phyloP scores from a whole-genome alignment of 176 grass and related monocot genomes.

The Aegilops sharonensis region DNA sequence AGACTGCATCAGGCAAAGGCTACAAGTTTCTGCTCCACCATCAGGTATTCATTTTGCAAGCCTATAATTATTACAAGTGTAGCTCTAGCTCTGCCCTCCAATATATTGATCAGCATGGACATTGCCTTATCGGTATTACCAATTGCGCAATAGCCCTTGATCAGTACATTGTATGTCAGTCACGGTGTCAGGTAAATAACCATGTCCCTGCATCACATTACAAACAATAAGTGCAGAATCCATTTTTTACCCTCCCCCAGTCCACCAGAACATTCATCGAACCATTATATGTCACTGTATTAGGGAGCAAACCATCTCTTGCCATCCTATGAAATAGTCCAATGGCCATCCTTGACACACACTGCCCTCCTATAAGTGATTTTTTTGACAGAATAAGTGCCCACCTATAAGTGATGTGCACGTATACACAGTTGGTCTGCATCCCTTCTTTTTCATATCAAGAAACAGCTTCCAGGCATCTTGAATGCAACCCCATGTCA shows the following conservation, averaged over 20 bases:
- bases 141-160: conserved; percentile 51
- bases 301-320: conserved; percentile 39
- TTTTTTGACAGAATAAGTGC: background rate
- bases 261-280: conserved; percentile 52
- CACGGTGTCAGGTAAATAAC: conserved; percentile 36
- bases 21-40: conserved; percentile 41
- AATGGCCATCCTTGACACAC: conserved; percentile 47
- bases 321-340: conserved; percentile 66
- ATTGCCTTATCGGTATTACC: conserved; percentile 52
- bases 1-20: conserved; percentile 44
- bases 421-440: conserved; percentile 46
- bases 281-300: conserved; percentile 53
- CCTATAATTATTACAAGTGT: conserved; percentile 63
- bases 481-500: conserved; percentile 17
- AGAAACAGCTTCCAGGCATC: conserved; percentile 53
- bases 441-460: conserved; percentile 40
- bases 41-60: conserved; percentile 46
- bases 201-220: conserved; percentile 42
- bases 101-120: conserved; percentile 39
- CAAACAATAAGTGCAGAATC: conserved; percentile 23
- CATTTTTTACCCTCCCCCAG: conserved; percentile 39
- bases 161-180: conserved; percentile 53
- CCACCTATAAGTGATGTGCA: conserved; percentile 55
- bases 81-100: conserved; percentile 37
- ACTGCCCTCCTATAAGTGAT: conserved; percentile 49